phyloP scores from a whole-genome alignment of 2,329 filamentous ascomycete genomes.

The Domatiomyces globalis region DNA sequence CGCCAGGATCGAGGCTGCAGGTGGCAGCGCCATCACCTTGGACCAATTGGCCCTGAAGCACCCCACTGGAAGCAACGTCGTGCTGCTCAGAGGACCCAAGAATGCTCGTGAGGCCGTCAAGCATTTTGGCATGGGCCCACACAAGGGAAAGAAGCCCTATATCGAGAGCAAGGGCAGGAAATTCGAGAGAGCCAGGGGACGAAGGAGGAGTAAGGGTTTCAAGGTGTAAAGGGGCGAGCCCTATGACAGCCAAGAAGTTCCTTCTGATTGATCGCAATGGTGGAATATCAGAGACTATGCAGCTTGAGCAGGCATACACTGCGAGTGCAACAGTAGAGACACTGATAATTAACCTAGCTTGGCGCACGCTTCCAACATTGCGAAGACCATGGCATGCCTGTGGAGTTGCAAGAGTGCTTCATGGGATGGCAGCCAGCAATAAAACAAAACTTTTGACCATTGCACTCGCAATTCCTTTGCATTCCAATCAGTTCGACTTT shows the following conservation, averaged over 20 bases:
- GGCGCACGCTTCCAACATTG: not conserved
- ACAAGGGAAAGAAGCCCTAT: constrained; percentile 98
- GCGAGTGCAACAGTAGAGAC: not conserved
- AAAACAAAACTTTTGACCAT: not conserved
- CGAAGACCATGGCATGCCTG: not conserved
- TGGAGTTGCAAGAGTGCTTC: not conserved
- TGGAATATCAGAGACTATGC: not conserved
- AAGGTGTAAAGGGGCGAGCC: constrained; percentile 66
- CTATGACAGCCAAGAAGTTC: not conserved
- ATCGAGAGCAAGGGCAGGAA: constrained; percentile 98
- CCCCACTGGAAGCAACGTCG: constrained; percentile 91
- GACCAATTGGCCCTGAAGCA: constrained; percentile 93
- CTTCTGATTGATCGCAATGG: not conserved
- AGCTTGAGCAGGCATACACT: not conserved
- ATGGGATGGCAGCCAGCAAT: not conserved
- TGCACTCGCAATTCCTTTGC: not conserved
- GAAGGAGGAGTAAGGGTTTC: constrained; percentile 97
- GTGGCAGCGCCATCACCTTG: constrained; percentile 87
- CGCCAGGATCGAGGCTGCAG: constrained; percentile 81
- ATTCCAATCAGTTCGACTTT: too few species aligned
- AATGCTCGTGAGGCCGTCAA: constrained; percentile 94
- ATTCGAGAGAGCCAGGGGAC: constrained; percentile 98
- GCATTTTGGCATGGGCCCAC: constrained; percentile 97
- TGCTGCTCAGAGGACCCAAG: constrained; percentile 95
- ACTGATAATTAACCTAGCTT: not conserved